Conservation (phyloP, 108 stramenopile genomes). For the Cyclotella distinguenda region DNA sequence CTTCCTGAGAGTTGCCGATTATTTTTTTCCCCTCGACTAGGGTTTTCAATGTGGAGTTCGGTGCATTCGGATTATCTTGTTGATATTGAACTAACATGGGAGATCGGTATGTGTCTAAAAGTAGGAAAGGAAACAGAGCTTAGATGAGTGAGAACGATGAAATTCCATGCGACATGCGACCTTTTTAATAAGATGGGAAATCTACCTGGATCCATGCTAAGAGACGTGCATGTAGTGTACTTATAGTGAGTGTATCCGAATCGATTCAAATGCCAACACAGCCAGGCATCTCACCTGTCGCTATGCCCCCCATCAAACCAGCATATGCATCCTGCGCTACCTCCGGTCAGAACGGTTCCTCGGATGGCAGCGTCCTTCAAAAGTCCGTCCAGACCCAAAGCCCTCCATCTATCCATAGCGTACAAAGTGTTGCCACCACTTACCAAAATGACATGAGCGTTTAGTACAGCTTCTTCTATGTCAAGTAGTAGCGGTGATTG, state of each 20-base stretch:
- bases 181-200: background rate
- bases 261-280: slow-evolving; percentile 34
- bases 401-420: slow-evolving; percentile 78
- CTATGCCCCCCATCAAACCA: slow-evolving; percentile 86
- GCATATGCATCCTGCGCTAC: slow-evolving; percentile 82
- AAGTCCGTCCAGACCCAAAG: slow-evolving; percentile 54
- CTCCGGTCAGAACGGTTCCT: slow-evolving; percentile 68
- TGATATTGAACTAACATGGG: slow-evolving; percentile 36
- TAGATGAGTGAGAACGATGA: background rate
- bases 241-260: slow-evolving; percentile 14
- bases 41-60: background rate
- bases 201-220: slow-evolving; percentile 40
- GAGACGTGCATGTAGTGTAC: background rate
- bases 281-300: slow-evolving; percentile 50
- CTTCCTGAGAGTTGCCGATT: background rate
- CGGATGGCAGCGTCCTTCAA: slow-evolving; percentile 45
- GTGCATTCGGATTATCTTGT: slow-evolving; percentile 3
- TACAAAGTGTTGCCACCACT: slow-evolving; percentile 86
- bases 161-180: background rate
- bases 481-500: slow-evolving; percentile 24
- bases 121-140: background rate
- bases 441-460: slow-evolving; percentile 67
- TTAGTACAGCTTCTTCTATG: slow-evolving; percentile 41
- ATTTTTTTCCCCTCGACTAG: background rate
- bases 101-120: slow-evolving; percentile 22